phyloP scores from a whole-genome alignment of 129 eudicot genomes.

The Arctium minus region DNA sequence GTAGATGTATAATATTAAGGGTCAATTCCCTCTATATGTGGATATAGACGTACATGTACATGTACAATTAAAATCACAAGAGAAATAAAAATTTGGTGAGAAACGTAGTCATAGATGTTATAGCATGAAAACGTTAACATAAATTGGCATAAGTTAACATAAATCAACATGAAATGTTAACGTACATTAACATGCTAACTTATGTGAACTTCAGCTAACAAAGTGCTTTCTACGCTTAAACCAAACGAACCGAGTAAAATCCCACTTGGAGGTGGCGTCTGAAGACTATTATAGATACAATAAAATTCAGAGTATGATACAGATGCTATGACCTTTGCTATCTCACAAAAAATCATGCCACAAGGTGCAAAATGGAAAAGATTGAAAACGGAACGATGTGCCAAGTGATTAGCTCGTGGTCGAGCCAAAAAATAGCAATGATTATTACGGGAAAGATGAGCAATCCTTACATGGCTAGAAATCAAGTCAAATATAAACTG shows the following conservation, averaged over 20 bases:
- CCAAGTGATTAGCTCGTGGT: conserved; percentile 11
- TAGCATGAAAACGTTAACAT: too few species aligned
- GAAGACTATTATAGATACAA: neutral
- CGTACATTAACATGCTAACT: too few species aligned
- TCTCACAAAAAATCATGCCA: neutral
- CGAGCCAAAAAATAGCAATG: neutral
- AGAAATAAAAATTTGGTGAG: neutral
- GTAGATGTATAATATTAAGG: too few species aligned
- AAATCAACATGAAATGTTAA: too few species aligned
- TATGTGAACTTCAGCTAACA: too few species aligned
- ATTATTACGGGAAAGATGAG: neutral
- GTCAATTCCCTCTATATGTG: too few species aligned
- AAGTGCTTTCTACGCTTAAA: neutral
- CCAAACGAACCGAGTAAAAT: neutral
- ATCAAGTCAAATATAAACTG: conserved; percentile 70
- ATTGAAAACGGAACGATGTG: neutral
- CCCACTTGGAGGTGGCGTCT: neutral
- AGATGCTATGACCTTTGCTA: conserved; percentile 10
- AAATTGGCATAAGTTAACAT: too few species aligned
- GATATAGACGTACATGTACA: neutral
- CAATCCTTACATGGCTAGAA: neutral
- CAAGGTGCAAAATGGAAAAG: neutral
- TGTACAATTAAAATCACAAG: neutral
- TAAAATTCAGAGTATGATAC: neutral
- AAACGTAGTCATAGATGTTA: neutral